Evolutionary conservation across 257 asterid genomes (phyloP).

Genomic region (Solanum habrochaites): DNA sequence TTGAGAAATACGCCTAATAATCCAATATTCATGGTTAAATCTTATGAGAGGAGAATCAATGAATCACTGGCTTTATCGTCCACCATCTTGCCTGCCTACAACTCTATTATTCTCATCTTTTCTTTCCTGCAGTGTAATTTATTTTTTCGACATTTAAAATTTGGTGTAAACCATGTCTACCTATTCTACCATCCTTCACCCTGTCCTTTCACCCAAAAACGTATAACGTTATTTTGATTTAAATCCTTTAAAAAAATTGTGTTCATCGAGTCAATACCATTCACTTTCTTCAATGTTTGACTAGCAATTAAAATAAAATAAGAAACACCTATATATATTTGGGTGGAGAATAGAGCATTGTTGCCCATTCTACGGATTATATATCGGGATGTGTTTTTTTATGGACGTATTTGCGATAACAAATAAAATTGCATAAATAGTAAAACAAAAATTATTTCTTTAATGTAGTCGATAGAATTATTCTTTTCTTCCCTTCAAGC

Average conservation of each 20-base stretch:
- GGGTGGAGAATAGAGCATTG: conserved; percentile 15
- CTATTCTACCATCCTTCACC: too few species aligned
- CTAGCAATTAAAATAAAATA: not conserved
- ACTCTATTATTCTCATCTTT: too few species aligned
- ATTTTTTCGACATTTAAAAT: not conserved
- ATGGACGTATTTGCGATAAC: not conserved
- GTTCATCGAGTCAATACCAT: not conserved
- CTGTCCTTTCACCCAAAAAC: too few species aligned
- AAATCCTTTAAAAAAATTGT: too few species aligned
- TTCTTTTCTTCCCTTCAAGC: too few species aligned
- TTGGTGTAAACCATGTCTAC: not conserved
- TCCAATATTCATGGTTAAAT: not conserved
- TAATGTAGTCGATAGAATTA: too few species aligned
- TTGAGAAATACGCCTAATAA: not conserved
- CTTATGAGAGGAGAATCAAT: too few species aligned
- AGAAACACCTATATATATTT: not conserved
- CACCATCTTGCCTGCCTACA: too few species aligned
- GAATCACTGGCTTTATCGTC: too few species aligned
- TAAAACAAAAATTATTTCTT: too few species aligned
- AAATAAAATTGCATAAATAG: not conserved
- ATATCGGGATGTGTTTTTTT: conserved; percentile 29
- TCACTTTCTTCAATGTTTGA: not conserved
- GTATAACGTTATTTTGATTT: too few species aligned
- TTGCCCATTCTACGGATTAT: conserved; percentile 44
- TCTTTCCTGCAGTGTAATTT: too few species aligned